Evolutionary conservation across 1,284 basidiomycete genomes (phyloP), one percentile per base, ranked within the genome.

Genomic region (Leccinum colubrinum): DNA sequence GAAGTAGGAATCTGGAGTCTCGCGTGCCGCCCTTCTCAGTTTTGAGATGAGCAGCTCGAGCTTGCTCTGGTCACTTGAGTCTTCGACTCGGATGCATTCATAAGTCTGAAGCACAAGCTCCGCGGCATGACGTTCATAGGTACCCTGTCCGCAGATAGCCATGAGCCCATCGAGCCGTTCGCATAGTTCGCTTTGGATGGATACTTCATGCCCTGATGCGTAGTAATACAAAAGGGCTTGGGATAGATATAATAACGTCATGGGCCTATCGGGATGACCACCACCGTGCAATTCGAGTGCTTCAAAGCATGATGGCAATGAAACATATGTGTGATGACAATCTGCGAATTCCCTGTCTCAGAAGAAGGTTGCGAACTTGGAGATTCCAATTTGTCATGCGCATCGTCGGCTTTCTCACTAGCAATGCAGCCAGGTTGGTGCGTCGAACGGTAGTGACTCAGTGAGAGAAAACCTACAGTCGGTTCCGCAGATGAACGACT

Each of bases 51-150:
- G 11, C 2, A 58, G 14, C 14, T 64, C 17, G 7, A 66, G 50
- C 17, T 58, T 33, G 37, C 0, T 35, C 11, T 59, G 37, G 39
- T 54, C 59, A 8, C 11, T n/a, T 4, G 51, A 33, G 39, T 41
- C 27, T 25, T 22, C 20, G 8, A 58, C 12, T 43, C 11, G 11
- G 37, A 48, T 11, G 6, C 51, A 50, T 30, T 27, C 8, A 14
- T 59, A 46, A 1, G 63, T 62, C 20, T 62, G 63, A 4, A 50
- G n/a, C 2, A 62, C 35, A 20, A 65, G 58, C 4, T 58, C 39
- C 17, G 53, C 66, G 1, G 56, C 52, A 3, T 54, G 59, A n/a
- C 37, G 54, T 25, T 35, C 37, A 53, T 66, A 48, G 14, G 48
- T 59, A 1, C 51, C 58, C 2, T n/a, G 7, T 0, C 8, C 3